Conservation (phyloP, 192 early-diverging fungal species). For the Linnemannia schmuckeri region DNA sequence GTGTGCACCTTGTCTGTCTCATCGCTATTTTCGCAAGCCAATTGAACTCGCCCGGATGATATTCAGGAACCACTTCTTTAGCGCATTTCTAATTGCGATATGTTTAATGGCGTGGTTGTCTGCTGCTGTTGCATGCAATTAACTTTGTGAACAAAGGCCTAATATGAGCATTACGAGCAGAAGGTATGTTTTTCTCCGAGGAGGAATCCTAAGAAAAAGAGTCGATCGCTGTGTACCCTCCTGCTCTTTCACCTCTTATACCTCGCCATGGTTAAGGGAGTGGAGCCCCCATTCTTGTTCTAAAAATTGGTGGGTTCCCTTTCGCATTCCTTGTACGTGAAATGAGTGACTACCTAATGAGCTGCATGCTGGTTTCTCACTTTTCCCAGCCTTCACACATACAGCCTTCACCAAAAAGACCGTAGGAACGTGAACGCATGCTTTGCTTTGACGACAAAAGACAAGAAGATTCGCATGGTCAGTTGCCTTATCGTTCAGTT, state of each 20-base stretch:
- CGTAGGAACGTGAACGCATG: too few species aligned
- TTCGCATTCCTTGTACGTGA: not conserved
- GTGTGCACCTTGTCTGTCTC: not conserved
- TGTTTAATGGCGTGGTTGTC: not conserved
- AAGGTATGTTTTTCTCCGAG: constrained; percentile 4
- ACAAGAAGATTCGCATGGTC: too few species aligned
- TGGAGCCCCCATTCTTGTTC: not conserved
- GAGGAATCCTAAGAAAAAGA: not conserved
- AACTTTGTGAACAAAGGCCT: not conserved
- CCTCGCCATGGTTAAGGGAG: too few species aligned
- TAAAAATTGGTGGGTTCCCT: not conserved
- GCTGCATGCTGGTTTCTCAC: too few species aligned
- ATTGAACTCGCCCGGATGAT: not conserved
- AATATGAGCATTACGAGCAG: not conserved
- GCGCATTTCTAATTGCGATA: not conserved
- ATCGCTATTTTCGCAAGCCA: not conserved
- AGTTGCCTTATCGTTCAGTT: too few species aligned
- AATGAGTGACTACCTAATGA: not conserved
- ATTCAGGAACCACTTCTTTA: not conserved
- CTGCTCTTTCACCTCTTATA: too few species aligned
- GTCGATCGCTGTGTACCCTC: not conserved
- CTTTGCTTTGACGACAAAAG: too few species aligned
- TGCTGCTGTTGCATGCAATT: not conserved
- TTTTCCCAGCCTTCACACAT: too few species aligned
- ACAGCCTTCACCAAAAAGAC: too few species aligned